Percentiles rank a stretch among this genome's conserved stretches.
Conservation (phyloP, 495 filamentous ascomycete species). For the Penicillium argentinense region DNA sequence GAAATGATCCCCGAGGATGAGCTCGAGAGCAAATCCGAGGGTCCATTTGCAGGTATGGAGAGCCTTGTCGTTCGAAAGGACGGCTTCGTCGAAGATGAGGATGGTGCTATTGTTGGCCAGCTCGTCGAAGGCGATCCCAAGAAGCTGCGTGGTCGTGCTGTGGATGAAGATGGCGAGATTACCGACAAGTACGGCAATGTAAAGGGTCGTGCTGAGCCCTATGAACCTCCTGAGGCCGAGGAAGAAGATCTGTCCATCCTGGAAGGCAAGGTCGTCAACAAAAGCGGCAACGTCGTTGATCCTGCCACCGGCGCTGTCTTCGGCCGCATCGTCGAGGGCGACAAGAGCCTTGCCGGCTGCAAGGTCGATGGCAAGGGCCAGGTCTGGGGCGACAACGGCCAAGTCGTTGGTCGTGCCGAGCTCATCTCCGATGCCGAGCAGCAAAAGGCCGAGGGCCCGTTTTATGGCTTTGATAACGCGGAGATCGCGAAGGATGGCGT, state of each 20-base stretch:
- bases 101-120: slow-evolving; percentile 68
- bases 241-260: slow-evolving; percentile 65
- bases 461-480: slow-evolving; percentile 72
- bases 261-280: slow-evolving; percentile 84
- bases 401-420: slow-evolving; percentile 76
- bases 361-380: slow-evolving; percentile 82
- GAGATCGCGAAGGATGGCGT: slow-evolving; percentile 77
- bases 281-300: slow-evolving; percentile 81
- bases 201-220: slow-evolving; percentile 73
- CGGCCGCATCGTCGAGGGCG: slow-evolving; percentile 74
- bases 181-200: slow-evolving; percentile 77
- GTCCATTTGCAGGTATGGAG: slow-evolving; percentile 74
- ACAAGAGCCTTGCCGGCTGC: slow-evolving; percentile 69
- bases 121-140: slow-evolving; percentile 76
- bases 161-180: slow-evolving; percentile 84
- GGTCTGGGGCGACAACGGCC: slow-evolving; percentile 77
- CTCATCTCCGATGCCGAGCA: slow-evolving; percentile 73
- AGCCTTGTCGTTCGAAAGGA: slow-evolving; percentile 66
- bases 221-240: slow-evolving; percentile 53
- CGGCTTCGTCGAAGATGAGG: slow-evolving; percentile 68
- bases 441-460: slow-evolving; percentile 71
- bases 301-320: slow-evolving; percentile 63
- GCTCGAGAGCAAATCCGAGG: slow-evolving; percentile 65
- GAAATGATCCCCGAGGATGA: slow-evolving; percentile 74
- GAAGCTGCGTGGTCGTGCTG: slow-evolving; percentile 69